Evolutionary conservation across 148 eudicot species (phyloP).

Genomic region (Cornus florida): DNA sequence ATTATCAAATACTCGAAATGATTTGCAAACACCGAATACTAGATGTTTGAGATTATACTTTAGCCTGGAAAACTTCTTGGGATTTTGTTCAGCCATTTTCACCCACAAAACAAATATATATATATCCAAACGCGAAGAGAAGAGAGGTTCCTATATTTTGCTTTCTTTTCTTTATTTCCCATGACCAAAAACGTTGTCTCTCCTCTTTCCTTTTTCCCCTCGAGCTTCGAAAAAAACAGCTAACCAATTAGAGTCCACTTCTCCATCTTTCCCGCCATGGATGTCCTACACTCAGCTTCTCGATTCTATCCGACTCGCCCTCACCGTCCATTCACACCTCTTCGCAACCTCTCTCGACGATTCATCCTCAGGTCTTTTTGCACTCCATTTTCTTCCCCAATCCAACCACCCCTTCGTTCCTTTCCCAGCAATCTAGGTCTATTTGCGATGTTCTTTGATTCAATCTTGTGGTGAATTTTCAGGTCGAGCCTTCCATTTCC

Average conservation of each 20-base stretch:
- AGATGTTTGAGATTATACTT: no score
- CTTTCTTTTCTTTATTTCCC: no score
- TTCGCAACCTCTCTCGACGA: conserved; percentile 28
- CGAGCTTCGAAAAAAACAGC: not conserved
- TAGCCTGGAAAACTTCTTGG: no score
- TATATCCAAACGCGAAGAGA: no score
- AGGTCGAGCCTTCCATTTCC: conserved; percentile 69
- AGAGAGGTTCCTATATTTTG: no score
- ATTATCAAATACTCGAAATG: no score
- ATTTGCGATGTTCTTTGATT: conserved; percentile 2
- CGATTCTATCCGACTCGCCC: conserved; percentile 17
- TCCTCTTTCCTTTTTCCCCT: no score
- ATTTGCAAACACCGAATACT: no score
- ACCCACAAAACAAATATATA: no score
- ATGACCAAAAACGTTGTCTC: no score
- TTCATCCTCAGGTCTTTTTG: conserved; percentile 40
- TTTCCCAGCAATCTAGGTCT: conserved; percentile 11
- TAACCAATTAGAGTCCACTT: no score
- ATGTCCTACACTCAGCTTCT: conserved; percentile 32
- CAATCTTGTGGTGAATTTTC: not conserved
- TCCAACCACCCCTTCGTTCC: not conserved
- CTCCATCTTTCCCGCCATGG: conserved; percentile 41
- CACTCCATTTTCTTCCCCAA: not conserved
- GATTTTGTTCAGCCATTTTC: no score
- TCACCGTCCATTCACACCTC: conserved; percentile 23